Evolutionary conservation across 441 rosid genomes (phyloP).

Genomic region (Rhodomyrtus psidioides): DNA sequence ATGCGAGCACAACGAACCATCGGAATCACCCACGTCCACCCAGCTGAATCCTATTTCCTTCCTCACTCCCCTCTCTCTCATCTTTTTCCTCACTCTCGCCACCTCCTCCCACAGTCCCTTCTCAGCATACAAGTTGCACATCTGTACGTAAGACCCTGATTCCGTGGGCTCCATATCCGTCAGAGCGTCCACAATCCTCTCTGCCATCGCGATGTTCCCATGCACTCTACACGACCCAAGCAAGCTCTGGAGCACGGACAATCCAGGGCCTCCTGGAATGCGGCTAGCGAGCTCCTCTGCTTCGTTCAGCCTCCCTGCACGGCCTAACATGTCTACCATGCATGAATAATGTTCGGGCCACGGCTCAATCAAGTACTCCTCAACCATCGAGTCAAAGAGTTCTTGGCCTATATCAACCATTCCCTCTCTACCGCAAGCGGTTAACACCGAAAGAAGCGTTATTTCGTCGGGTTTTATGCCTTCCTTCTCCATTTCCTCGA

Average conservation of each 20-base stretch:
- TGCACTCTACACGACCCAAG: constrained; percentile 69
- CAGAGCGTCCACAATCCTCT: constrained; percentile 45
- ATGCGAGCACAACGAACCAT: constrained; percentile 35
- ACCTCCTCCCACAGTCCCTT: constrained; percentile 72
- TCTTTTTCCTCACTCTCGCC: constrained; percentile 46
- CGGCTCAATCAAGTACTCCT: constrained; percentile 51
- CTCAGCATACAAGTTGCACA: constrained; percentile 85
- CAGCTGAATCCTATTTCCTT: constrained; percentile 81
- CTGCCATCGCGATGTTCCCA: constrained; percentile 61
- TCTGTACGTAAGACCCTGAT: constrained; percentile 71
- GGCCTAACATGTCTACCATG: constrained; percentile 89
- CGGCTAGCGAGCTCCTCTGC: constrained; percentile 51
- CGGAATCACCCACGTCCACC: constrained; percentile 53
- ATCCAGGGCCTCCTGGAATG: constrained; percentile 60
- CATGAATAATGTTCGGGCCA: constrained; percentile 75
- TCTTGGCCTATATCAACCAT: constrained; percentile 57
- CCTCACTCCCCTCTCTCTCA: constrained; percentile 71
- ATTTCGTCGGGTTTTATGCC: constrained; percentile 61
- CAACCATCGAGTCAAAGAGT: constrained; percentile 49
- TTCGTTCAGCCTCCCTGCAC: constrained; percentile 63
- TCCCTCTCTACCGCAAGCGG: constrained; percentile 77
- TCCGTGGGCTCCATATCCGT: constrained; percentile 51
- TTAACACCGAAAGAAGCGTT: constrained; percentile 74
- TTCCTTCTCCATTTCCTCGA: constrained; percentile 49
- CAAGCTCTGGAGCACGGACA: constrained; percentile 74